Evolutionary conservation across 140 eudicot species (phyloP).

Genomic region (Cichorium intybus): DNA sequence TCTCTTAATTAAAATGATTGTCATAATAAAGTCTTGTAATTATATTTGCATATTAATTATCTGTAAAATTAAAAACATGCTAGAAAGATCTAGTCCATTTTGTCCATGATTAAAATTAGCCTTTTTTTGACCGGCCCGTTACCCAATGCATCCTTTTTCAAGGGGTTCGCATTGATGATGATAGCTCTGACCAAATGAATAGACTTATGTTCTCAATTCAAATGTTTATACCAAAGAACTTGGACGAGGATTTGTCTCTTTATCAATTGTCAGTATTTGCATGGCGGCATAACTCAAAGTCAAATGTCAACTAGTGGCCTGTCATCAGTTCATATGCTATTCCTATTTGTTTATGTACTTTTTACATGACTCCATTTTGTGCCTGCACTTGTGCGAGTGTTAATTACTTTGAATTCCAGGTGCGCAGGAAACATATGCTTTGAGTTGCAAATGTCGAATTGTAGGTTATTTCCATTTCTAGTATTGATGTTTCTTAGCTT

Average conservation of each 20-base stretch:
- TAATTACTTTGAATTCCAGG: background rate
- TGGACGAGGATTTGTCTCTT: background rate
- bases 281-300: conserved; percentile 5
- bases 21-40: too few relatives aligned
- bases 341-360: background rate
- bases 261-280: background rate
- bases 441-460: conserved; percentile 8
- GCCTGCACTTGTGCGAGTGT: background rate
- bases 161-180: background rate
- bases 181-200: background rate
- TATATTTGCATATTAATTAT: too few relatives aligned
- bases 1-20: too few relatives aligned
- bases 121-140: too few relatives aligned
- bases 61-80: too few relatives aligned
- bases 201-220: background rate
- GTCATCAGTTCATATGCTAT: background rate
- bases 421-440: background rate
- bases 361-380: background rate
- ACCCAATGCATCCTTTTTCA: too few relatives aligned
- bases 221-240: background rate
- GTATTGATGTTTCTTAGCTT: conserved; percentile 18
- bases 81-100: too few relatives aligned
- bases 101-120: too few relatives aligned
- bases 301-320: background rate
- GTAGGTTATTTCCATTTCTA: conserved; percentile 4